phyloP scores from a whole-genome alignment of 2,329 filamentous ascomycete genomes.

The Hysterium pulicare region DNA sequence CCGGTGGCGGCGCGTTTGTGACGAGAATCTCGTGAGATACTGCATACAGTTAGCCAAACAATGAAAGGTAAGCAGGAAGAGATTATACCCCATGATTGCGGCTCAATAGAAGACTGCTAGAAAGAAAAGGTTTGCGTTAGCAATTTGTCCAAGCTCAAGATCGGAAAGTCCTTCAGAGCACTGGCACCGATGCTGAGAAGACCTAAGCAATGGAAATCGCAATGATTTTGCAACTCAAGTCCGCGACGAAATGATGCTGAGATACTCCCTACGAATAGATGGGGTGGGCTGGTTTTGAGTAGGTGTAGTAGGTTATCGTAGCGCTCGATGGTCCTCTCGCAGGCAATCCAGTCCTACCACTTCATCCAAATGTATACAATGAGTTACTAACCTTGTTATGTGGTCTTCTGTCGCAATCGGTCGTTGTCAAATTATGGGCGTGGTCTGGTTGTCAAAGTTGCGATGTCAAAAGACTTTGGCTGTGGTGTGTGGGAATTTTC shows the following conservation, averaged over 20 bases:
- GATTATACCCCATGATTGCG: slow-evolving; percentile 52
- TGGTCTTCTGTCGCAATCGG: slow-evolving; percentile 36
- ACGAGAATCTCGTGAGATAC: slow-evolving; percentile 99
- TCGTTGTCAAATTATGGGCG: slow-evolving; percentile 26
- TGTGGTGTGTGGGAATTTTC: slow-evolving; percentile 7
- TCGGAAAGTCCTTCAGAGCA: too few relatives aligned
- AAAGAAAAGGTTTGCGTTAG: slow-evolving; percentile 1
- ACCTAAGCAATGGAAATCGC: too few relatives aligned
- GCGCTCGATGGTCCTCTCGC: too few relatives aligned
- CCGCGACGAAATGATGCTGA: too few relatives aligned
- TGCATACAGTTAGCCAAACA: slow-evolving; percentile 38
- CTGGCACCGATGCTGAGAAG: too few relatives aligned
- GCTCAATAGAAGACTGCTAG: slow-evolving; percentile 41
- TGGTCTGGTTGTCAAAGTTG: slow-evolving; percentile 19
- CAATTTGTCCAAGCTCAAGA: not conserved
- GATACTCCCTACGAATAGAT: too few relatives aligned
- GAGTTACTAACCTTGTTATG: slow-evolving; percentile 31
- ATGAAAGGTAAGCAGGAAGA: slow-evolving; percentile 12
- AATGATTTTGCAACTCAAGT: too few relatives aligned
- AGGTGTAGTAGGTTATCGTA: too few relatives aligned
- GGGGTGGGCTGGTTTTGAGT: too few relatives aligned
- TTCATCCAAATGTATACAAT: too few relatives aligned
- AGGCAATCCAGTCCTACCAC: too few relatives aligned
- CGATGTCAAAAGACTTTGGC: slow-evolving; percentile 7
- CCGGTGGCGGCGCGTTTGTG: slow-evolving; percentile 99